Evolutionary conservation across 768 basidiomycete species (phyloP).

Genomic region (Kwoniella heveanensis): DNA sequence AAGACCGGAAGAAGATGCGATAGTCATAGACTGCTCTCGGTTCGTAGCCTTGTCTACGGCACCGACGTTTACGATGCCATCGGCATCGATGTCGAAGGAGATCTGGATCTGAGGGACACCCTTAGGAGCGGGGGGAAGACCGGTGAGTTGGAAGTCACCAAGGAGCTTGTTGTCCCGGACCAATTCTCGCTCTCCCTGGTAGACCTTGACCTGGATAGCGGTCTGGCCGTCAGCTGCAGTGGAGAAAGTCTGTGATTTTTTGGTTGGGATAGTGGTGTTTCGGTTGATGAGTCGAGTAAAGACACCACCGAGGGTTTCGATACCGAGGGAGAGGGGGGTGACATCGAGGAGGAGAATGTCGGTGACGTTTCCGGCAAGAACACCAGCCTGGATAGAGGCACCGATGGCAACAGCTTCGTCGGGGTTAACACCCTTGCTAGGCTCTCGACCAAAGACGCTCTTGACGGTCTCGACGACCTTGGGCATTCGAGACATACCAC

Average conservation of each 20-base stretch:
- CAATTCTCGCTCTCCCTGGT: conserved; percentile 98
- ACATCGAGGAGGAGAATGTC: conserved; percentile 75
- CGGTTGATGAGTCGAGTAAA: conserved; percentile 98
- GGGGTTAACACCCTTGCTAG: conserved; percentile 98
- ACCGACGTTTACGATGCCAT: conserved; percentile 92
- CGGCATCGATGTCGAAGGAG: conserved; percentile 89
- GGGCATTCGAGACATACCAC: conserved; percentile 99
- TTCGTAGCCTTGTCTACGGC: conserved; percentile 71
- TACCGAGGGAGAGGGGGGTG: conserved; percentile 76
- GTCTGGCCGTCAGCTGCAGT: conserved; percentile 98
- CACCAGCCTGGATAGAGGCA: conserved; percentile 97
- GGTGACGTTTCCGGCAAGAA: conserved; percentile 92
- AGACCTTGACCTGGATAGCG: conserved; percentile 99
- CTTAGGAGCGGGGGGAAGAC: conserved; percentile 71
- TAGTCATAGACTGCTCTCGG: conserved; percentile 63
- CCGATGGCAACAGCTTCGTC: conserved; percentile 99
- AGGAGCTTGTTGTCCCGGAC: conserved; percentile 98
- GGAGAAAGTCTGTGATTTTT: conserved; percentile 98
- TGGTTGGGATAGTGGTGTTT: conserved; percentile 99
- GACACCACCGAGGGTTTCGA: conserved; percentile 96
- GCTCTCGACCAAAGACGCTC: conserved; percentile 89
- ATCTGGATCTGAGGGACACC: conserved; percentile 80
- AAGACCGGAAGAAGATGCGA: conserved; percentile 94
- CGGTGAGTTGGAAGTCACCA: conserved; percentile 99
- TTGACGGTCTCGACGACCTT: conserved; percentile 92